phyloP scores from a whole-genome alignment of 2,329 filamentous ascomycete genomes.

The Hypomyces perniciosus region DNA sequence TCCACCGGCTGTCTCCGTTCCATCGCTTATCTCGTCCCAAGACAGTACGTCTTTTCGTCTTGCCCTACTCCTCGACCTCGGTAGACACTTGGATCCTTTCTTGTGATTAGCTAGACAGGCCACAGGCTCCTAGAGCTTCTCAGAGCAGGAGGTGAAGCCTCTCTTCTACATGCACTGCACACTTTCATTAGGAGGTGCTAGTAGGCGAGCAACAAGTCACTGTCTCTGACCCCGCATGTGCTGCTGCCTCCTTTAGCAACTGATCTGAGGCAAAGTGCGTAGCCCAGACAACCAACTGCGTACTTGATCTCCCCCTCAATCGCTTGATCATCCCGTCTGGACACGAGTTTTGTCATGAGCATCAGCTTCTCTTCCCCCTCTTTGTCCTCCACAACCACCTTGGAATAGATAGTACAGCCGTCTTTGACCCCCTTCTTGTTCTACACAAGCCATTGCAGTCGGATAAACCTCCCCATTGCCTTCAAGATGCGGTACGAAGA shows the following conservation, averaged over 20 bases:
- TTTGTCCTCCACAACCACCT: too few relatives aligned
- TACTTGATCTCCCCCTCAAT: background rate
- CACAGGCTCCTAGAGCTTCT: too few relatives aligned
- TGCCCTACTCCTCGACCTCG: too few relatives aligned
- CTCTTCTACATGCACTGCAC: too few relatives aligned
- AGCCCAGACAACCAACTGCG: background rate
- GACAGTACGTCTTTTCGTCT: too few relatives aligned
- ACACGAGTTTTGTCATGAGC: background rate
- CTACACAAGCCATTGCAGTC: background rate
- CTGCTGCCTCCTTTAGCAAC: background rate
- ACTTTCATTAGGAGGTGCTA: too few relatives aligned
- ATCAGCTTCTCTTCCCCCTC: background rate
- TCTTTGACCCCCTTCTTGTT: background rate
- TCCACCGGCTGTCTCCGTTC: too few relatives aligned
- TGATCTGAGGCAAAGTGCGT: background rate
- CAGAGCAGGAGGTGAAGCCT: too few relatives aligned
- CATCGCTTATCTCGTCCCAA: too few relatives aligned
- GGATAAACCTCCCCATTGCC: background rate
- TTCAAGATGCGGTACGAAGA: conserved; percentile 72
- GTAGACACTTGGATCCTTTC: too few relatives aligned
- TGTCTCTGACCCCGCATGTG: background rate
- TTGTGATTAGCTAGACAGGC: too few relatives aligned
- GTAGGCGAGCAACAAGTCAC: background rate
- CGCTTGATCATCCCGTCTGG: background rate
- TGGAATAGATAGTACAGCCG: too few relatives aligned